phyloP scores from a whole-genome alignment of 2,329 filamentous ascomycete species.

The Scedosporium aurantiacum region DNA sequence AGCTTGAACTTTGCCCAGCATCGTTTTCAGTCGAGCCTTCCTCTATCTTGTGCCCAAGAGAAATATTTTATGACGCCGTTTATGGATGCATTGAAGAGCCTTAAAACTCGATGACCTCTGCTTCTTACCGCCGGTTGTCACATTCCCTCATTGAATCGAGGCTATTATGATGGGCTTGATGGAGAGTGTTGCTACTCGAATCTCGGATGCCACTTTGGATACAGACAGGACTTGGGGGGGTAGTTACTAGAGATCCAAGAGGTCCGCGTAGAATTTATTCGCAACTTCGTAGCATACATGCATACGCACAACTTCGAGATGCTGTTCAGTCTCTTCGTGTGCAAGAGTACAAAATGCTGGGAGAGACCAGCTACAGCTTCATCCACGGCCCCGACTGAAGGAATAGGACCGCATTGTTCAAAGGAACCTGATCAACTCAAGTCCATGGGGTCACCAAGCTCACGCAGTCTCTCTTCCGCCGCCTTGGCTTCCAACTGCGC shows the following conservation, averaged over 20 bases:
- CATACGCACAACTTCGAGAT: too few relatives aligned
- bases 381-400: too few relatives aligned
- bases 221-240: too few relatives aligned
- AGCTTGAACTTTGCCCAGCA: slow-evolving; percentile 40
- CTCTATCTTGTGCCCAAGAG: slow-evolving; percentile 65
- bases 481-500: background rate
- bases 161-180: background rate
- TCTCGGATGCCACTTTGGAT: background rate
- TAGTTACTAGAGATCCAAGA: too few relatives aligned
- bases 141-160: slow-evolving; percentile 26
- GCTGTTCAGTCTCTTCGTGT: too few relatives aligned
- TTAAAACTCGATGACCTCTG: slow-evolving; percentile 46
- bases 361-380: too few relatives aligned
- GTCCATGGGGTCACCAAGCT: background rate
- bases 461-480: background rate
- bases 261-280: too few relatives aligned
- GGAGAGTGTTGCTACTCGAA: background rate
- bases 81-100: slow-evolving; percentile 62
- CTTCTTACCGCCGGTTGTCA: slow-evolving; percentile 68
- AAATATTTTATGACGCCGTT: slow-evolving; percentile 44
- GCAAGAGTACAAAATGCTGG: too few relatives aligned
- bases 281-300: too few relatives aligned
- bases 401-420: too few relatives aligned
- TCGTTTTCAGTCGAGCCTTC: slow-evolving; percentile 49
- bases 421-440: background rate